Conservation (phyloP, 1,139 yeast species). For the Hemisphaericaspora xylofermentans region DNA sequence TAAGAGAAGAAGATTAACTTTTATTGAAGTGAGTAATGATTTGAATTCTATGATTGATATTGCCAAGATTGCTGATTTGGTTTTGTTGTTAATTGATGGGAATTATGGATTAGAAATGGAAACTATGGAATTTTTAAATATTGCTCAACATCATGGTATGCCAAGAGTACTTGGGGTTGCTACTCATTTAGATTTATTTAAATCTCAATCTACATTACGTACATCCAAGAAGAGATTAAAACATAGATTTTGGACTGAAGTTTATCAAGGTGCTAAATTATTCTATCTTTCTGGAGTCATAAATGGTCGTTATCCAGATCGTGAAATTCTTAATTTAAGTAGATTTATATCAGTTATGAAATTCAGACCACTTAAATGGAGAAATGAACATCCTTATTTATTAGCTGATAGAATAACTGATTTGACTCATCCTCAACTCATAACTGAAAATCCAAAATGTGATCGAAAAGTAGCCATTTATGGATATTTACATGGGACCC, state of each 20-base stretch:
- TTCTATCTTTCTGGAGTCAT: slow-evolving; percentile 94
- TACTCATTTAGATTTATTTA: slow-evolving; percentile 93
- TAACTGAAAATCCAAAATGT: slow-evolving; percentile 75
- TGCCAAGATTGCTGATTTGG: slow-evolving; percentile 93
- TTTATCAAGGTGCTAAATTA: slow-evolving; percentile 95
- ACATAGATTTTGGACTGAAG: slow-evolving; percentile 98
- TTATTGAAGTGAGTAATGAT: slow-evolving; percentile 91
- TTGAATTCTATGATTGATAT: slow-evolving; percentile 94
- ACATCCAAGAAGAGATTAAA: slow-evolving; percentile 90
- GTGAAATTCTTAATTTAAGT: slow-evolving; percentile 88
- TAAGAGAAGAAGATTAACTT: slow-evolving; percentile 87
- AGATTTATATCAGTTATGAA: slow-evolving; percentile 96
- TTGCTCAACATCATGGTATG: slow-evolving; percentile 98
- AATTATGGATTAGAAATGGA: slow-evolving; percentile 99
- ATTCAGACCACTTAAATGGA: slow-evolving; percentile 96
- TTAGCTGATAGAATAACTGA: slow-evolving; percentile 94
- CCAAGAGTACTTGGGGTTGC: slow-evolving; percentile 95
- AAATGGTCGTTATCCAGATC: slow-evolving; percentile 96
- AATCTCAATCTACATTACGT: slow-evolving; percentile 83
- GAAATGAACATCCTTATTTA: slow-evolving; percentile 95
- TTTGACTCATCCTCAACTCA: slow-evolving; percentile 83
- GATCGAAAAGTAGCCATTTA: slow-evolving; percentile 90
- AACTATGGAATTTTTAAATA: slow-evolving; percentile 95
- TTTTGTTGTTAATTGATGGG: slow-evolving; percentile 87
- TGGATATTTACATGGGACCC: slow-evolving; percentile 94